Evolutionary conservation across 352 stramenopile genomes (phyloP), one percentile per base, ranked within the genome.

Genomic region (Peronosclerospora sorghi): DNA sequence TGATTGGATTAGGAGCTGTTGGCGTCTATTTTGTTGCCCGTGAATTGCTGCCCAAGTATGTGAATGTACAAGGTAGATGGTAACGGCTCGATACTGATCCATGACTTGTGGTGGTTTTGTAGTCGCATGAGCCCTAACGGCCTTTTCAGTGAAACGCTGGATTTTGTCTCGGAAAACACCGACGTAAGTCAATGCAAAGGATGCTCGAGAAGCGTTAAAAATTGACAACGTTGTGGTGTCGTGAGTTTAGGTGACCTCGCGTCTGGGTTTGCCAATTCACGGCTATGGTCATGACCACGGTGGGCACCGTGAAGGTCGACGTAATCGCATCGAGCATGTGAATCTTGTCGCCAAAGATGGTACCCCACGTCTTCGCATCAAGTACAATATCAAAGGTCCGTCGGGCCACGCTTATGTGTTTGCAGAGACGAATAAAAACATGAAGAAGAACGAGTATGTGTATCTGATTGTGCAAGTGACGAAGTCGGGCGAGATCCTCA

Each of bases 401-500:
- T 88, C 86, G 28, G 82, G 76, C 36, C 70, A 90, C 41, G 88
- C 70, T n/a, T 83, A 76, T 52, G 88, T 94, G 44, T 97, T 97
- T 68, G 86, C 87, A 2, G 89, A 97, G 65, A 82, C 96, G 26
- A 91, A 86, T 41, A 67, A 84, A 39, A 67, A 82, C 51, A 97
- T 97, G 87, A 86, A 91, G 42, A 92, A 84, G 50, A 87, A 87
- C 38, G 92, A 96, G 62, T 97, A 94, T 54, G 92, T 96, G 43
- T 97, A 97, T 64, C 55, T 97, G 41, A 86, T 97, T 57, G 83
- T 96, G 29, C 89, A 97, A 63, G 79, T 96, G 59, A 96, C 89
- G 64, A 80, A 87, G 51, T 94, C 87, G 35, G 76, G 73, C 32
- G 69, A 83, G 41, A 65, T 97, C 13, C 74, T 96, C 54, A 97